These are phyloP conservation scores for Venturia oleaginea DNA, from an alignment of 2,329 filamentous ascomycete species.

Conservation along the genomic window DNA sequence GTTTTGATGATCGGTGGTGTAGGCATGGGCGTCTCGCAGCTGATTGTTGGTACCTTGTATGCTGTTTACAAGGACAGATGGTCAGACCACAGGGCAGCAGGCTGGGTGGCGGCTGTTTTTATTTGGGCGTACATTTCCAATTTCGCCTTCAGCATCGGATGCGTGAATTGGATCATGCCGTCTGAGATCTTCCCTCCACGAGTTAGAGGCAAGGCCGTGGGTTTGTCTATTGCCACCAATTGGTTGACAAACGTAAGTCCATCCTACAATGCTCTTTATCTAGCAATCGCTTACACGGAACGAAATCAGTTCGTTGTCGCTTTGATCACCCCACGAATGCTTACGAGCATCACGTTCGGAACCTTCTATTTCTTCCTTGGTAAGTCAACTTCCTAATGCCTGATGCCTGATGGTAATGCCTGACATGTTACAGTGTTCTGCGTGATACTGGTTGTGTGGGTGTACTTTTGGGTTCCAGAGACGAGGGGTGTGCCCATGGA, in stretches of 20 bases:
- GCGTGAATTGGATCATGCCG: slow-evolving; percentile 22
- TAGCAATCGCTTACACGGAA: background rate
- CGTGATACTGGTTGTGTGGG: slow-evolving; percentile 21
- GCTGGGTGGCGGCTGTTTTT: slow-evolving; percentile 24
- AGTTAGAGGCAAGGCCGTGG: slow-evolving; percentile 29
- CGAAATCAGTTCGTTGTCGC: slow-evolving; percentile 28
- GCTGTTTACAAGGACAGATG: slow-evolving; percentile 15
- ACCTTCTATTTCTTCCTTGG: slow-evolving; percentile 32
- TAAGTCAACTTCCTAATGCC: background rate
- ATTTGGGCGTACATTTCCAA: slow-evolving; percentile 25
- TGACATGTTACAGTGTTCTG: slow-evolving; percentile 19
- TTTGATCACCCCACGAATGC: slow-evolving; percentile 27
- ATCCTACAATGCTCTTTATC: background rate
- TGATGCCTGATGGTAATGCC: background rate
- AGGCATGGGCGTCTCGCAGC: slow-evolving; percentile 12
- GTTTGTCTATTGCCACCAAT: slow-evolving; percentile 28
- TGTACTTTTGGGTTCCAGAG: slow-evolving; percentile 23
- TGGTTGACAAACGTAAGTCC: slow-evolving; percentile 22
- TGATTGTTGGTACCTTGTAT: slow-evolving; percentile 12
- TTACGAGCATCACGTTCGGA: slow-evolving; percentile 25
- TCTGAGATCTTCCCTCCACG: slow-evolving; percentile 29
- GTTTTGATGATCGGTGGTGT: slow-evolving; percentile 11
- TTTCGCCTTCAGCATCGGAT: slow-evolving; percentile 25
- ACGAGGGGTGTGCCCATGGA: slow-evolving; percentile 24
- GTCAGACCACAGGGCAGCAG: slow-evolving; percentile 18